phyloP scores from a whole-genome alignment of 345 rosid species.

The Camelina sativa region DNA sequence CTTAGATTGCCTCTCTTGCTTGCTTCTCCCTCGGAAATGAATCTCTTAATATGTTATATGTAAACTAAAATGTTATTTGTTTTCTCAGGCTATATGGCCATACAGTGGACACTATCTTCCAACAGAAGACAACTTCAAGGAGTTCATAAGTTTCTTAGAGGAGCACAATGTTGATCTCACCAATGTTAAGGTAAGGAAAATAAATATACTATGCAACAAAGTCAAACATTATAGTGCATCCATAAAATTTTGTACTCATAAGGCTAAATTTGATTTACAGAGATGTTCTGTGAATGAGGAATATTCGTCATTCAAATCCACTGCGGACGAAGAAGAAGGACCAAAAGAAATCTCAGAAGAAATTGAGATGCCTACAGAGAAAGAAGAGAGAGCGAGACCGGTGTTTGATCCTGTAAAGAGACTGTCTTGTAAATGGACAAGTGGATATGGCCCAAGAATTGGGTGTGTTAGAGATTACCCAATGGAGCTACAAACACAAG shows the following conservation, averaged over 20 bases:
- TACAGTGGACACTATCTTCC: conserved; percentile 80
- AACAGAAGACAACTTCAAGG: conserved; percentile 66
- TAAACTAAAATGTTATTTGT: conserved; percentile 17
- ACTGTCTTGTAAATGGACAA: conserved; percentile 72
- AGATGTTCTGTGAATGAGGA: conserved; percentile 63
- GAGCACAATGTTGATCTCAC: conserved; percentile 65
- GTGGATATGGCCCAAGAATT: conserved; percentile 73
- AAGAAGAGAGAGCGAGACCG: conserved; percentile 39
- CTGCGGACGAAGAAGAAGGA: conserved; percentile 38
- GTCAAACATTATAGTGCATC: too few relatives aligned
- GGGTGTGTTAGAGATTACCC: conserved; percentile 84
- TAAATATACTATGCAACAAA: too few relatives aligned
- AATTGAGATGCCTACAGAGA: conserved; percentile 32
- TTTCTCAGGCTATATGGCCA: conserved; percentile 65
- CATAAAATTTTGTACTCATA: conserved; percentile 13
- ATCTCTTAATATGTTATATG: conserved; percentile 1
- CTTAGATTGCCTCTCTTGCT: neutral
- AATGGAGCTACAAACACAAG: conserved; percentile 55
- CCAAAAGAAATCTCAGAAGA: conserved; percentile 31
- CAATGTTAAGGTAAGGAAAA: conserved; percentile 57
- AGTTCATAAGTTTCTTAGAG: conserved; percentile 59
- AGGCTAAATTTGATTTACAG: conserved; percentile 43
- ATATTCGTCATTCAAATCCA: conserved; percentile 44
- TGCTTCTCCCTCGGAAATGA: conserved; percentile 6
- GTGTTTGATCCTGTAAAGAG: conserved; percentile 50